A percentile compares a stretch with the other conserved stretches of the same genome.
Evolutionary conservation across 2,329 filamentous ascomycete genomes (phyloP).

Genomic region (Pestalotiopsis sp.): DNA sequence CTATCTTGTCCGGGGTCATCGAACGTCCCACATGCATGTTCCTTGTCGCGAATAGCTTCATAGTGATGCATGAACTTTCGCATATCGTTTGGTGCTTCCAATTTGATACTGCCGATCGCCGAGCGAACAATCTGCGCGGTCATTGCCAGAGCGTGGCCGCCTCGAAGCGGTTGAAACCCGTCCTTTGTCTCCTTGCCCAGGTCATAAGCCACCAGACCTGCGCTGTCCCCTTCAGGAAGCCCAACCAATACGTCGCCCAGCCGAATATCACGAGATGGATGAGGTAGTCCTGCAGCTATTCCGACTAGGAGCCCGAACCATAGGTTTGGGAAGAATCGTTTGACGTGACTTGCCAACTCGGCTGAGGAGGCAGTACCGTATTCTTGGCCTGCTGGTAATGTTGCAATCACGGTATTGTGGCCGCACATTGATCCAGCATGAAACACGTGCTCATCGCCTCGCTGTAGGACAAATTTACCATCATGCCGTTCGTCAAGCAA

Average conservation of each 20-base stretch:
- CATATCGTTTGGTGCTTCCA: slow-evolving; percentile 24
- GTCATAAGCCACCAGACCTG: slow-evolving; percentile 34
- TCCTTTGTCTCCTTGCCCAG: slow-evolving; percentile 34
- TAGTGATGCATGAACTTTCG: slow-evolving; percentile 26
- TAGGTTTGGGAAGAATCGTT: slow-evolving; percentile 36
- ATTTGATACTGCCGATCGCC: slow-evolving; percentile 35
- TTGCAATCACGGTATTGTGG: slow-evolving; percentile 38
- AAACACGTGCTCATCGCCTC: slow-evolving; percentile 39
- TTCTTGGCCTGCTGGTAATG: slow-evolving; percentile 34
- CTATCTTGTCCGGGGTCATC: slow-evolving; percentile 33
- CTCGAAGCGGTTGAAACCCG: slow-evolving; percentile 28
- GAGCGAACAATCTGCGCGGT: slow-evolving; percentile 35
- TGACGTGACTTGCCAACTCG: slow-evolving; percentile 36
- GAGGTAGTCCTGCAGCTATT: slow-evolving; percentile 36
- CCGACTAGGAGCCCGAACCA: slow-evolving; percentile 40
- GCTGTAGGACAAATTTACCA: slow-evolving; percentile 31
- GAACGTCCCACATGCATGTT: slow-evolving; percentile 28
- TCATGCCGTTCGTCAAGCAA: slow-evolving; percentile 33
- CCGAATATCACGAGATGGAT: slow-evolving; percentile 36
- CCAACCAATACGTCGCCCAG: slow-evolving; percentile 40
- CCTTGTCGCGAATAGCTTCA: slow-evolving; percentile 23
- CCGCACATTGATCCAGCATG: slow-evolving; percentile 36
- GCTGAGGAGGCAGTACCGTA: slow-evolving; percentile 37
- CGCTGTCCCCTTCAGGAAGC: slow-evolving; percentile 23
- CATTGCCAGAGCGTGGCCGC: slow-evolving; percentile 25